Conservation (phyloP, 257 asterid species). For the Scutellaria minor region DNA sequence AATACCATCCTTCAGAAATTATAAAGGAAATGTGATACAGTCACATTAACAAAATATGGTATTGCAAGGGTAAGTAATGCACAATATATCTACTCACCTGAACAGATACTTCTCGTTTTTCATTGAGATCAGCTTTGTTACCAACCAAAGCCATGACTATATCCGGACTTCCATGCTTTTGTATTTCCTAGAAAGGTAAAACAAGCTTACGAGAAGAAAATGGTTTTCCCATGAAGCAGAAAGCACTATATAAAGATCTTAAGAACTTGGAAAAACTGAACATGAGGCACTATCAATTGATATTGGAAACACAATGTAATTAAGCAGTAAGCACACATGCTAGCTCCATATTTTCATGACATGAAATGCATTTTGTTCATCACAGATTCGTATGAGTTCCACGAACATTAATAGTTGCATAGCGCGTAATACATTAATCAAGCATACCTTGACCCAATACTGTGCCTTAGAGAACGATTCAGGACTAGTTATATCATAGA, state of each 20-base stretch:
- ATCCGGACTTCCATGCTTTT: constrained; percentile 96
- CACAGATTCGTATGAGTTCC: not conserved
- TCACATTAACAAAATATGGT: not conserved
- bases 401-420: not conserved
- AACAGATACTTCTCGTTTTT: constrained; percentile 81
- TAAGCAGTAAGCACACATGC: constrained; percentile 3
- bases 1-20: constrained; percentile 66
- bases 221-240: not conserved
- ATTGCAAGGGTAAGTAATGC: constrained; percentile 3
- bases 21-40: constrained; percentile 22
- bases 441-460: constrained; percentile 86
- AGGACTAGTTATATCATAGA: constrained; percentile 91
- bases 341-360: not conserved
- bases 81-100: constrained; percentile 56
- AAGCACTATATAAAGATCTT: not conserved
- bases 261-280: not conserved
- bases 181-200: constrained; percentile 65
- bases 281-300: not conserved
- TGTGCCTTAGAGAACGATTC: constrained; percentile 86
- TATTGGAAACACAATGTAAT: not conserved
- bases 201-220: constrained; percentile 22
- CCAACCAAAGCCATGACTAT: constrained; percentile 98
- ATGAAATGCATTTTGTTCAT: not conserved
- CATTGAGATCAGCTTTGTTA: constrained; percentile 93
- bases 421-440: not conserved